These are phyloP conservation scores for Chenopodium album DNA, from an alignment of 148 eudicot species.

Conservation along the genomic window DNA sequence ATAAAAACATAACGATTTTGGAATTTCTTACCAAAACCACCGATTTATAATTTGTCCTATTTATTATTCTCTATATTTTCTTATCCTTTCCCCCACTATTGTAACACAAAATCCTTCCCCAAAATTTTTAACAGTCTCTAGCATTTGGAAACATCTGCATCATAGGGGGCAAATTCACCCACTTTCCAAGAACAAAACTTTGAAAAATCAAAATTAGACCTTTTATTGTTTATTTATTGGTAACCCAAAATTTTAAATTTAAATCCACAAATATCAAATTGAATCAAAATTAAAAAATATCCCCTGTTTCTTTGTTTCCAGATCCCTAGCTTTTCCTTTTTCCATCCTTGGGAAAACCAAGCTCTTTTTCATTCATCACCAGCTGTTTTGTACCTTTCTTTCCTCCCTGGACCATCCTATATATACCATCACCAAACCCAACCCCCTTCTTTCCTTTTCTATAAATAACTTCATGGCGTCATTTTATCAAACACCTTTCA, in stretches of 20 bases:
- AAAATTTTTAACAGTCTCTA: neutral
- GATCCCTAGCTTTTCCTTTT: constrained; percentile 13
- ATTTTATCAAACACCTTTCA: constrained; percentile 30
- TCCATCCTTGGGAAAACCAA: constrained; percentile 21
- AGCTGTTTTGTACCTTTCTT: constrained; percentile 29
- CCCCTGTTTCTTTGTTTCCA: constrained; percentile 7
- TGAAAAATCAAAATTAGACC: neutral
- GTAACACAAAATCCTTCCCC: neutral
- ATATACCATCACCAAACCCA: constrained; percentile 18
- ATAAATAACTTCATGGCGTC: neutral
- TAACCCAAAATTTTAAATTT: neutral
- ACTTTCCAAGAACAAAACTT: neutral
- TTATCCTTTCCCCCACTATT: neutral
- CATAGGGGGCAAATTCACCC: neutral
- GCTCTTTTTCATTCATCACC: constrained; percentile 24
- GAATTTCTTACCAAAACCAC: neutral
- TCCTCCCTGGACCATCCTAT: constrained; percentile 25
- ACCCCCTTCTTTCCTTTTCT: neutral
- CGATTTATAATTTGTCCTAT: neutral
- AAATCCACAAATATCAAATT: neutral
- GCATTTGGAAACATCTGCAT: constrained; percentile 3
- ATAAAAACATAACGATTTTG: too few species aligned
- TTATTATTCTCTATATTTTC: neutral
- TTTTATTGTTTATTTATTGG: neutral
- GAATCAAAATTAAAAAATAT: neutral